Evolutionary conservation across 768 basidiomycete species (phyloP).

Genomic region (Hygrophoropsis aurantiaca): DNA sequence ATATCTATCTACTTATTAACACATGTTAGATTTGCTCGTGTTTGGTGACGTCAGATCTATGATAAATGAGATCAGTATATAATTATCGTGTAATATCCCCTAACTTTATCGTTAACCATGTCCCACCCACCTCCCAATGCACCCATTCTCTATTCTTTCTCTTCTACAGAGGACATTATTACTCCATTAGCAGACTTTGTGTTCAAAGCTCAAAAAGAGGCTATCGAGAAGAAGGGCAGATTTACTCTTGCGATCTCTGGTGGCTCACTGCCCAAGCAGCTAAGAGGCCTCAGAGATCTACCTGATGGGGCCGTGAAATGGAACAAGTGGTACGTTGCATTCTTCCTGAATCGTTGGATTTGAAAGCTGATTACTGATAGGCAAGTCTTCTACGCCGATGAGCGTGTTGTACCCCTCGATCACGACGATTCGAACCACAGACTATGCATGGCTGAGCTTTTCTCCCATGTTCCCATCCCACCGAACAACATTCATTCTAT

Average conservation of each 20-base stretch:
- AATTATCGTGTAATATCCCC: conserved; percentile 11
- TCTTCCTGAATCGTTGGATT: conserved; percentile 1
- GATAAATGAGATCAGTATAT: not conserved
- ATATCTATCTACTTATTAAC: not conserved
- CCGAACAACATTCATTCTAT: conserved; percentile 77
- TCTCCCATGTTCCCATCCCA: conserved; percentile 82
- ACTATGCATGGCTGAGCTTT: conserved; percentile 71
- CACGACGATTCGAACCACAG: conserved; percentile 90
- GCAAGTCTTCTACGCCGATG: conserved; percentile 98
- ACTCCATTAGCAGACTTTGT: conserved; percentile 78
- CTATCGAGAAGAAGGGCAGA: conserved; percentile 82
- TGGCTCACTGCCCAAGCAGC: conserved; percentile 83
- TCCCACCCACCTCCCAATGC: conserved; percentile 58
- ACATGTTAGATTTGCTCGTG: conserved; percentile 13
- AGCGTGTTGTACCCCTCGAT: conserved; percentile 92
- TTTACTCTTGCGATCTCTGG: conserved; percentile 96
- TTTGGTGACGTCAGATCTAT: conserved; percentile 26
- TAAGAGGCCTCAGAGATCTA: conserved; percentile 66
- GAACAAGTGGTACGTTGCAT: conserved; percentile 80
- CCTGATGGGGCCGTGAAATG: conserved; percentile 63
- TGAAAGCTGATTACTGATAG: conserved; percentile 38
- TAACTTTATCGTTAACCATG: conserved; percentile 21
- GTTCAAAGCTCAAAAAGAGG: conserved; percentile 83
- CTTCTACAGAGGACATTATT: conserved; percentile 52
- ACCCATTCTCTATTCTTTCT: conserved; percentile 75